Conservation (phyloP, 2,329 filamentous ascomycete genomes). For the Cadophora sp. region DNA sequence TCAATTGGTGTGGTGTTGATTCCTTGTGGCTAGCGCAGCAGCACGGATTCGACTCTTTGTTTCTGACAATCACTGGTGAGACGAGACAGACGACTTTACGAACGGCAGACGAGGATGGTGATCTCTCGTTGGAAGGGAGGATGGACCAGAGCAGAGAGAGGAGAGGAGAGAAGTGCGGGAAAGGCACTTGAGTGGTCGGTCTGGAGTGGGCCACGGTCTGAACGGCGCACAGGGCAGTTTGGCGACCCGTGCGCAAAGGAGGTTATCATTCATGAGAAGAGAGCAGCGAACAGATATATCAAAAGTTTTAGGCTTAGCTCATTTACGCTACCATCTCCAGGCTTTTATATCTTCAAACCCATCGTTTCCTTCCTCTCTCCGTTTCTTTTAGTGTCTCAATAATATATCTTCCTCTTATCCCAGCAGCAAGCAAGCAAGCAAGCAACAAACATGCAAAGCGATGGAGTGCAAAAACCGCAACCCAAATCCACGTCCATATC, state of each 20-base stretch:
- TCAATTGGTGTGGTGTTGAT: no score
- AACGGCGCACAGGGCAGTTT: neutral
- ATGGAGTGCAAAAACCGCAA: conserved; percentile 1
- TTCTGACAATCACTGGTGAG: neutral
- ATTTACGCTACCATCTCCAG: no score
- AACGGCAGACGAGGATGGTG: neutral
- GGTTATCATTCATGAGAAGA: neutral
- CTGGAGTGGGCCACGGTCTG: neutral
- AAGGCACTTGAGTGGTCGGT: neutral
- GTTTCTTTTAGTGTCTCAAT: neutral
- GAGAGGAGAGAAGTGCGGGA: neutral
- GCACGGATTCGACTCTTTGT: neutral
- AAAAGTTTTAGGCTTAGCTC: neutral
- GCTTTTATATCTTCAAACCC: neutral
- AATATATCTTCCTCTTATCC: neutral
- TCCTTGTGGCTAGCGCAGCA: neutral
- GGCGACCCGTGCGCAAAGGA: neutral
- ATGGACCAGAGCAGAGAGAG: neutral
- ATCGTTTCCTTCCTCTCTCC: neutral
- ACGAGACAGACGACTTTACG: neutral
- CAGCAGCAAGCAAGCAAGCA: neutral
- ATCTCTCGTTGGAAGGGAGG: neutral
- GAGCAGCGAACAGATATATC: no score
- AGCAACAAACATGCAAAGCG: neutral
- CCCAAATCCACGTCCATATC: neutral